Base-by-base conservation (phyloP, 768 basidiomycete species). In the Strobilomyces confusus region DNA sequence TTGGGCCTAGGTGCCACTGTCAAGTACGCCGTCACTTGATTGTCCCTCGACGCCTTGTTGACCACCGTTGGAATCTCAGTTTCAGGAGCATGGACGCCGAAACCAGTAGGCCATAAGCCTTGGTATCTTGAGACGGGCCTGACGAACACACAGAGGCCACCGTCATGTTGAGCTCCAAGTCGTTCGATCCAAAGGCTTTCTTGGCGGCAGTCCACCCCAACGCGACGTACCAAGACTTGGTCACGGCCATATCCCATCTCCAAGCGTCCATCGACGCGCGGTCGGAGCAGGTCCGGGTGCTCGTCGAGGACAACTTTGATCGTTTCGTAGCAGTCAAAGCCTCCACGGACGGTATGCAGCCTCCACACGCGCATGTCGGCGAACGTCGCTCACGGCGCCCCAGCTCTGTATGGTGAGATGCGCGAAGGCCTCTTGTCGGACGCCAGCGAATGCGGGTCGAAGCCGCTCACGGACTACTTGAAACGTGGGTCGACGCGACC, bases 261-360 rank as follows among this genome's bases (percentile, higher is more conserved):
- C 81, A 83, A 57, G 73, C 81, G 9, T 87, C 91, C 13, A 86
- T 98, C 53, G 95, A 98, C 63, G 80, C 87, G 2, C 84, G 95
- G 41, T 95, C 93, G 1, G 91, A 95, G 60, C 97, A 95, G n/a
- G 86, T 98, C 52, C 79, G 94, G 37, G 83, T 95, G 20, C 78
- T 99, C 30, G 97, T 99, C 11, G 95, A 98, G 68, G 93, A 98
- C 62, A 97, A 98, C 69, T 98, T 98, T 70, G 95, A 98, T 72
- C 80, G 93, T 13, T 99, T 98, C 63, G 95, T 98, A 17, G 90
- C 92, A 3, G 95, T 99, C 51, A 99, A 99, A 64, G 91, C 92
- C 9, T 90, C 89, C 9, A 95, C 91, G n/a, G 95, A 95, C 71
- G 89, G 95, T 94, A 69, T 49, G 74, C 51, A 44, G 22, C 49